Percentiles rank a stretch among this genome's conserved stretches.
These are phyloP conservation scores for Venturiaceae sp. DNA, from an alignment of 2,329 filamentous ascomycete species.

Conservation along the genomic window DNA sequence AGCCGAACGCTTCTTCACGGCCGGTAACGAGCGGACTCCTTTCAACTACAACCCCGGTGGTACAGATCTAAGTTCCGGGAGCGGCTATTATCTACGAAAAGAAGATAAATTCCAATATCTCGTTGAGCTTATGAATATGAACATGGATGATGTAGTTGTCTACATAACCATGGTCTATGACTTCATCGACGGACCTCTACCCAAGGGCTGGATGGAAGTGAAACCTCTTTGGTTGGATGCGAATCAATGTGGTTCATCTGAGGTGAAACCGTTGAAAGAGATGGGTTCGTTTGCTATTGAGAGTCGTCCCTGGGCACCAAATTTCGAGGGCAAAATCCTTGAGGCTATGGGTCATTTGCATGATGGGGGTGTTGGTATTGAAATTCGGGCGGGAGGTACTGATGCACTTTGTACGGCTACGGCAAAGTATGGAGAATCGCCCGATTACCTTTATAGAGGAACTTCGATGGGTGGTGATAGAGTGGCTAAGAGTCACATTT, in stretches of 20 bases:
- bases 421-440: constrained; percentile 4
- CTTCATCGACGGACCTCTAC: constrained; percentile 4
- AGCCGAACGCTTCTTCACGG: neutral
- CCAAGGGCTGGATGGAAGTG: neutral
- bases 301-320: neutral
- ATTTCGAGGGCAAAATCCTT: constrained; percentile 7
- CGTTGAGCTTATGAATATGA: constrained; percentile 9
- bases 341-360: neutral
- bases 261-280: constrained; percentile 1
- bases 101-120: constrained; percentile 5
- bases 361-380: neutral
- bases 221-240: constrained; percentile 6
- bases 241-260: constrained; percentile 3
- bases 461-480: constrained; percentile 1
- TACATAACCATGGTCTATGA: constrained; percentile 8
- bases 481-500: constrained; percentile 1
- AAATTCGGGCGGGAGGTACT: neutral
- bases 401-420: neutral
- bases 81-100: neutral
- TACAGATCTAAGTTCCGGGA: neutral
- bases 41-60: neutral
- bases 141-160: constrained; percentile 7
- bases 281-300: constrained; percentile 5
- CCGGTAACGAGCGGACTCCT: constrained; percentile 6
- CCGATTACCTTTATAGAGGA: neutral